Base-by-base conservation (phyloP, 2,329 filamentous ascomycete genomes). In the Nothopassalora personata region DNA sequence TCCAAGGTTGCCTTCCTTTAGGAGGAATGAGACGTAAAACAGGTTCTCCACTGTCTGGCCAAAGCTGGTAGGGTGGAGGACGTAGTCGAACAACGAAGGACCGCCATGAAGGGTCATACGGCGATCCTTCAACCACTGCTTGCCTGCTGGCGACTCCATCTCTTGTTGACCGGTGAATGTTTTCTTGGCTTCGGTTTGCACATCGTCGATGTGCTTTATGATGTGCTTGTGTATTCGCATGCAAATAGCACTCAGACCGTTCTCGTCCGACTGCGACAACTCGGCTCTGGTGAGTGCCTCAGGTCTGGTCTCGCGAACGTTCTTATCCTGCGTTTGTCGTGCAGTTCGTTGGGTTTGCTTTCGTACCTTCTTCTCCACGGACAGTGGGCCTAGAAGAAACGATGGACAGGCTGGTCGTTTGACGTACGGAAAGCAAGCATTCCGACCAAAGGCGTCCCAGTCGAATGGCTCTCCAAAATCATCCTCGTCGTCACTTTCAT, bases 41-140 rank as follows among this genome's bases (percentile, higher is more conserved):
- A 99, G 80, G 68, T 99, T 99, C 72, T 99, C 94, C 6, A 99
- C 86, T 0, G 91, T 96, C 74, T 99, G 94, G 0, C 90, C 90
- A 68, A 97, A 99, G 0, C 91, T 96, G 43, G 79, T 79, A 0
- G 94, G 94, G 67, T 99, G 96, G 64, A 97, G 83, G 45, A 91
- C 90, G 66, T 97, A 97, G 54, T 88, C 86, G 72, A 97, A 88
- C 11, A 97, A 76, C 53, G 89, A 85, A 3, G 96, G 83, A 15
- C 90, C 89, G 1, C 86, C 86, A 1, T 86, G 85, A 18, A 81
- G 79, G 11, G 85, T 82, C 13, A 96, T 77, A 2, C 86, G 83
- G 67, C 88, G 76, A 56, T 83, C 79, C 39, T 84, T 81, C 80
- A 91, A 86, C 7, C 90, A 76, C 9, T 73, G 77, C 7, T 72